These are phyloP conservation scores for Fusarium coicis DNA, from an alignment of 2,329 filamentous ascomycete species.

Conservation along the genomic window DNA sequence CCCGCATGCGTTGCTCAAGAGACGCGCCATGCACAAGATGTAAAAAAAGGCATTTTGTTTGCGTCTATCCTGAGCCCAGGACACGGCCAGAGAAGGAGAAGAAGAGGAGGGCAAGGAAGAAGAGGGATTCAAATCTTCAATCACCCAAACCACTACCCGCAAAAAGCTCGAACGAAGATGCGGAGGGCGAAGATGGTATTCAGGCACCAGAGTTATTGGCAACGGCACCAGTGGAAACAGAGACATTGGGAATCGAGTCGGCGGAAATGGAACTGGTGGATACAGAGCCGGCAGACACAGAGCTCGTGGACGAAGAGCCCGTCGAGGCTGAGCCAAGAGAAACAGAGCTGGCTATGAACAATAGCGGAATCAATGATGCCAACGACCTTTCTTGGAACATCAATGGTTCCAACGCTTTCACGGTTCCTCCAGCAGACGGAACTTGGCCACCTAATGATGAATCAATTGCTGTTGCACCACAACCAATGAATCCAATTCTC, in stretches of 20 bases:
- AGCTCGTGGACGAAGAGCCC: not conserved
- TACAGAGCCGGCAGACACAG: not conserved
- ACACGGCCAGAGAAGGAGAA: not conserved
- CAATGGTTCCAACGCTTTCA: not conserved
- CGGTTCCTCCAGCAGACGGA: not conserved
- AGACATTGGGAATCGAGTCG: not conserved
- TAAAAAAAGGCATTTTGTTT: slow-evolving; percentile 6
- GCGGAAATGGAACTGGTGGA: not conserved
- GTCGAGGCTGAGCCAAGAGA: not conserved
- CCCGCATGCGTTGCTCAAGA: slow-evolving; percentile 32
- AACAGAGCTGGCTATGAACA: not conserved
- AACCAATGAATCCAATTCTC: not conserved
- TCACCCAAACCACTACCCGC: not conserved
- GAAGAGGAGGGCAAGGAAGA: not conserved
- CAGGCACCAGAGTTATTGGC: not conserved
- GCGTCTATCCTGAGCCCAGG: slow-evolving; percentile 7
- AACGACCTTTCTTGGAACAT: not conserved
- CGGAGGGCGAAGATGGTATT: not conserved
- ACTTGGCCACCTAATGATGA: not conserved
- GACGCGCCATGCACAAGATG: slow-evolving; percentile 26
- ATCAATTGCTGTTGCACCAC: not conserved
- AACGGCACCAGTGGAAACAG: not conserved
- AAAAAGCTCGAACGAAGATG: not conserved
- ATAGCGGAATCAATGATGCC: not conserved
- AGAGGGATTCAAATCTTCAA: not conserved